Conservation (phyloP, 1,284 basidiomycete species). For the Apiotrichum sp. region DNA sequence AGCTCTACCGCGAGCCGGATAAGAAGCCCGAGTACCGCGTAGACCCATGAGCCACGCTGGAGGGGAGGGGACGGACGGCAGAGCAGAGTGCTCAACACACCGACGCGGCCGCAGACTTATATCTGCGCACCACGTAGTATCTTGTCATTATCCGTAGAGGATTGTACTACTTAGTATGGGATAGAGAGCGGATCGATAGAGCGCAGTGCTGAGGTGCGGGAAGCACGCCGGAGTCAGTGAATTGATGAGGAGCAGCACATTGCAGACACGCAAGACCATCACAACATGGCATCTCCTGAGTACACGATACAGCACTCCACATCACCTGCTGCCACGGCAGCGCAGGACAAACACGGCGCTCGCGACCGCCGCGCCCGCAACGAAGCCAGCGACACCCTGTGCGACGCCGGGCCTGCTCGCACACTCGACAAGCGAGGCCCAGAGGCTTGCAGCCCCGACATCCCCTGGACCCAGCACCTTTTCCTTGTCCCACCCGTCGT, state of each 20-base stretch:
- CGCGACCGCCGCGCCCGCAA: background rate
- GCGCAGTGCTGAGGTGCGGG: no score
- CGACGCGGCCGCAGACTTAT: no score
- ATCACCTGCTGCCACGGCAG: no score
- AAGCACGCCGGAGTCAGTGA: no score
- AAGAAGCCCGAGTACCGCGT: conserved; percentile 8
- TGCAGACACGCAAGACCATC: no score
- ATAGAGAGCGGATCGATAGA: background rate
- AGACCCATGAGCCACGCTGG: background rate
- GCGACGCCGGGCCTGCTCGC: background rate
- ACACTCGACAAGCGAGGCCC: background rate
- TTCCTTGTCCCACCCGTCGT: conserved; percentile 46
- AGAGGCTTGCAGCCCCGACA: conserved; percentile 9
- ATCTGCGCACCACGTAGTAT: background rate
- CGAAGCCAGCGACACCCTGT: background rate
- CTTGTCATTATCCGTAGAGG: background rate
- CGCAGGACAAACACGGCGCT: background rate
- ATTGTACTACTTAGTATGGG: background rate
- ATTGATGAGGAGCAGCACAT: no score
- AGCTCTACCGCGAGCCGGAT: conserved; percentile 36
- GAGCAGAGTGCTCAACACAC: no score
- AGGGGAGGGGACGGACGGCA: background rate
- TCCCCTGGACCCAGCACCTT: conserved; percentile 36
- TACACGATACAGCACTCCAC: no score
- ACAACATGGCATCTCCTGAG: no score